Base-by-base conservation (phyloP, 805 yeast species). In the Suhomyces faveliae region DNA sequence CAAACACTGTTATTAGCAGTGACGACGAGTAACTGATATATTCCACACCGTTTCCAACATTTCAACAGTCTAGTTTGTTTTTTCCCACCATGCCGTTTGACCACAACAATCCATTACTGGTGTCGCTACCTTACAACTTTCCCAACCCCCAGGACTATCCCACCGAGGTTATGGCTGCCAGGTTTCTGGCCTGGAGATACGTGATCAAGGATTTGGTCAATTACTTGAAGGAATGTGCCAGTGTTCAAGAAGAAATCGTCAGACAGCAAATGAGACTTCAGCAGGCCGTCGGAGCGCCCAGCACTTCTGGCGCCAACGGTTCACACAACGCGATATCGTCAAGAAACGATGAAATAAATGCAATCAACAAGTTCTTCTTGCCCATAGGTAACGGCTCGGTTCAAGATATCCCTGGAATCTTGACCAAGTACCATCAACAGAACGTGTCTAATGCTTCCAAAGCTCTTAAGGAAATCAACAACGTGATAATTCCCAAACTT, bases 171-270 rank as follows among this genome's bases (percentile, higher is more conserved):
- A 72, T 92, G 50, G 94, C 96, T 2, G 77, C 80, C 23, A 74
- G 98, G 52, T 91, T 92, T 64, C 77, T 83, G 43, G 85, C 95
- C 2, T 92, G 97, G 97, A 75, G 96, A 49, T 77, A 79, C 35
- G 81, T 91, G 47, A 83, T 90, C 48, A 81, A 83, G 51, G 85
- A 92, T 29, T 68, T 92, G 47, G 76, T 88, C 17, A 80, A 77
- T 41, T 92, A 92, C 61, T 73, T 92, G 52, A 80, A 79, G 51
- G 96, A 90, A 59, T 84, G 83, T 35, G 89, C 89, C 8, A 78
- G 87, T 11, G 91, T 88, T 48, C 94, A 90, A 62, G 97, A 91
- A 64, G 96, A 91, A 61, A 79, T 89, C 13, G 83, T 87, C 29
- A 80, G 96, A 50, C 96, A 89, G 59, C 94, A 89, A 54, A 57